Evolutionary conservation across 2,329 filamentous ascomycete species (phyloP), one percentile per base, ranked within the genome.

Genomic region (Curvularia sp.): DNA sequence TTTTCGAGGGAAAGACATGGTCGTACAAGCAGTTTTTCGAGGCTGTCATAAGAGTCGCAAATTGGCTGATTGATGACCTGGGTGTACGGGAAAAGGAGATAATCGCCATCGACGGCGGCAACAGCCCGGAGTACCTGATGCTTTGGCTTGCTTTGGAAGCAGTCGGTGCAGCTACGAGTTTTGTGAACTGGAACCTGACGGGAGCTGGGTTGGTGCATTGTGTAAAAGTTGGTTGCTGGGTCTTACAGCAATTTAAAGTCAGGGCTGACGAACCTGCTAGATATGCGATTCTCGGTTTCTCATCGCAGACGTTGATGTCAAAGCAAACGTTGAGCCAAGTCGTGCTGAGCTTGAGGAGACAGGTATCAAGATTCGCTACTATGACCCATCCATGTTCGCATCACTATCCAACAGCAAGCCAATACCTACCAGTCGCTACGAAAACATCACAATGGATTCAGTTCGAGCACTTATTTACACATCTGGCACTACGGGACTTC

Each of bases 231-330:
- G 30, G 62, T 55, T 83, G 72, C 75, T 48, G 28, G 2, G 5
- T 33, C 18, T 33, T 33, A 15, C 5, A 13, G 2, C 18, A n/a
- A 1, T 7, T 13, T 1, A 4, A 3, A 1, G 9, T 5, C 18
- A 3, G n/a, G 15, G 82, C 83, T 12, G 84, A 90, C 71, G 75
- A 78, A 38, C 4, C 7, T 84, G 13, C 66, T 84, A 55, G 77
- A 80, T 49, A 66, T 92, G 57, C 79, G 74, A 74, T 73, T 58
- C 62, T 78, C 78, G 51, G 79, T 86, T 61, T 70, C 78, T 59
- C 72, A 77, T 18, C 75, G 80, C 52, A 76, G 82, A 44, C 75
- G 79, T 0, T 74, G 82, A 57, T 76, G 84, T 63, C 83, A 85
- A 2, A 78, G 79, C 2, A 81, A 89, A 76, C 18, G 67, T 77